These are phyloP conservation scores for Pythium oligandrum DNA, from an alignment of 352 stramenopile genomes.

Conservation along the genomic window DNA sequence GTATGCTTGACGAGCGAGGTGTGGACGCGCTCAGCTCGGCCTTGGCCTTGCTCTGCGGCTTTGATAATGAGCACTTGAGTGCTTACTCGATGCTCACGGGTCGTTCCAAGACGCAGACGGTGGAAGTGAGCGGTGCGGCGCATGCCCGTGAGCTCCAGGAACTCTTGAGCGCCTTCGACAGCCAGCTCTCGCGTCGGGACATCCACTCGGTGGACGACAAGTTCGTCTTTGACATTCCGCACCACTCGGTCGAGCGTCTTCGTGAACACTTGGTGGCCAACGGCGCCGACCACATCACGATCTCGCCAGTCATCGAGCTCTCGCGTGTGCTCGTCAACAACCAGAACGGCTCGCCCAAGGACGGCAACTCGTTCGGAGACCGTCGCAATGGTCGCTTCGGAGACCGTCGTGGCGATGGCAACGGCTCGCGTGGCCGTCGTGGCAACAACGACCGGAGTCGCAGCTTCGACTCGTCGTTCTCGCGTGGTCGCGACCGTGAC, in stretches of 20 bases:
- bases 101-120: constrained; percentile 54
- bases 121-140: constrained; percentile 48
- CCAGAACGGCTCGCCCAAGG: constrained; percentile 7
- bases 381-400: constrained; percentile 1
- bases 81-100: constrained; percentile 76
- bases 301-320: constrained; percentile 48
- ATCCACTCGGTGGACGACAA: constrained; percentile 58
- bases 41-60: constrained; percentile 68
- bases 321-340: constrained; percentile 46
- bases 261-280: constrained; percentile 34
- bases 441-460: constrained; percentile 26
- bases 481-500: constrained; percentile 14
- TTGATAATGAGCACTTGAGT: constrained; percentile 63
- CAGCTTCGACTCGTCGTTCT: constrained; percentile 49
- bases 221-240: constrained; percentile 66
- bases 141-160: constrained; percentile 44
- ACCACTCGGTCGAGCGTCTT: constrained; percentile 40
- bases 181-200: constrained; percentile 31
- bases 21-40: constrained; percentile 52
- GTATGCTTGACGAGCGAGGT: constrained; percentile 56
- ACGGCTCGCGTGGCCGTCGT: constrained; percentile 14
- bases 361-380: constrained; percentile 7
- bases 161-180: constrained; percentile 37
- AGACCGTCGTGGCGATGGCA: constrained; percentile 3
- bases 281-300: constrained; percentile 25